phyloP scores from a whole-genome alignment of 805 yeast genomes.

The Cyberlindnera bimundalis region DNA sequence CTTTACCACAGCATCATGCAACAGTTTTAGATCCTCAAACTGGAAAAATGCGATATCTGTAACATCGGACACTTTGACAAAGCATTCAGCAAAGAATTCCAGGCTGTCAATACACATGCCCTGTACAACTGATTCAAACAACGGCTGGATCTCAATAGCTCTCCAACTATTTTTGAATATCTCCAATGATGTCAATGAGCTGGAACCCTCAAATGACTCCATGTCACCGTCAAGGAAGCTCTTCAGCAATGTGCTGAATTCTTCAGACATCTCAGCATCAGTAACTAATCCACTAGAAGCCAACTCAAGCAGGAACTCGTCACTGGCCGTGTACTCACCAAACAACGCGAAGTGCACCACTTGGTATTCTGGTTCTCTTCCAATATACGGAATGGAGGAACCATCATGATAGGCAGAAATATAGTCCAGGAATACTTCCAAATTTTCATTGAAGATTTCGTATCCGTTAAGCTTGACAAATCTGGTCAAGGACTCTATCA shows the following conservation, averaged over 20 bases:
- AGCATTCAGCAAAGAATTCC: slow-evolving; percentile 28
- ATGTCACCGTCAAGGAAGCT: slow-evolving; percentile 19
- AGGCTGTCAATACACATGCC: slow-evolving; percentile 27
- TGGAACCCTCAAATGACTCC: slow-evolving; percentile 24
- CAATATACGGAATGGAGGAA: neutral
- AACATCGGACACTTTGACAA: slow-evolving; percentile 17
- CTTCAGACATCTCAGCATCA: slow-evolving; percentile 5
- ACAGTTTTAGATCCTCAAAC: slow-evolving; percentile 15
- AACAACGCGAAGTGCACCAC: slow-evolving; percentile 28
- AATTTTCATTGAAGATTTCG: slow-evolving; percentile 31
- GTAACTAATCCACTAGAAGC: slow-evolving; percentile 21
- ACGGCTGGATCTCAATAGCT: slow-evolving; percentile 15
- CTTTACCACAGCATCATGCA: slow-evolving; percentile 6
- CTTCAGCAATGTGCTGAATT: slow-evolving; percentile 27
- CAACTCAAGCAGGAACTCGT: slow-evolving; percentile 29
- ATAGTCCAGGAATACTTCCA: slow-evolving; percentile 40
- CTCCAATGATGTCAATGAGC: slow-evolving; percentile 21
- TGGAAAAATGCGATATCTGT: slow-evolving; percentile 10
- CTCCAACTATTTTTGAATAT: slow-evolving; percentile 31
- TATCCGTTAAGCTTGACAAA: slow-evolving; percentile 32
- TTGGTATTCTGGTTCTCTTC: slow-evolving; percentile 22
- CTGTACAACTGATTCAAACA: slow-evolving; percentile 19
- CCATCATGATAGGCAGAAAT: slow-evolving; percentile 22
- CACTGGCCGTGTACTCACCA: slow-evolving; percentile 12
- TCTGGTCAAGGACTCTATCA: slow-evolving; percentile 19